Base-by-base conservation (phyloP, 305 asterid genomes). In the Fraxinus albicans region DNA sequence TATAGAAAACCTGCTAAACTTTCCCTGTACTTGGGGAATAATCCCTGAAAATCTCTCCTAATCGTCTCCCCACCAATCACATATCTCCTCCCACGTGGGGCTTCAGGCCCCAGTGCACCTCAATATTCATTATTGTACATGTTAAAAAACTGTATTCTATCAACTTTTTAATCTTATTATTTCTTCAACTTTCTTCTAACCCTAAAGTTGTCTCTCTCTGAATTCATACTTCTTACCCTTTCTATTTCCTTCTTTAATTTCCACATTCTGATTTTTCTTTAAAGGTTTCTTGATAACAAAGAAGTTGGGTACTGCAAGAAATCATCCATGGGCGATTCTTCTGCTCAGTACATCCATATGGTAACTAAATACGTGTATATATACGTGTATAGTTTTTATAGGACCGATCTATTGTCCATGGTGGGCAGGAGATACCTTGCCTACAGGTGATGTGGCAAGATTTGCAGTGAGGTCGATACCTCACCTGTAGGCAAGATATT, bases 271-370 rank as follows among this genome's bases (percentile, higher is more conserved):
- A 15, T 3, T 27, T 75, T 36, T 40, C 60, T 38, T 13, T 36
- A 13, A 13, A 55, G 67, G 12, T 15, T 63, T 69, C 76, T 58
- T 38, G 23, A 76, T 73, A 21, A 19, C 34, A 29, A 31, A 80
- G 21, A 42, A 80, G 17, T 42, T 1, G 70, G 47, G 10, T 50
- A 15, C 21, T 13, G 19, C 21, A 23, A 6, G 27, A 76, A 81
- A 67, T 25, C 19, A 47, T 47, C 58, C 78, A 94, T 94, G 97
- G 97, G 81, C 19, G 93, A 93, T 53, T 89, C 97, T 78, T 83
- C 95, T 3, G 90, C 98, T 65, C 85, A 89, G 73, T 94, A 93
- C 88, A 93, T 93, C 84, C 97, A 90, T 79, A 79, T 85, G 96
- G 97, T 94, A 82, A 79, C 8, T 65, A 73, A 1, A 25, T n/a